phyloP scores from a whole-genome alignment of 2,329 filamentous ascomycete species.

The Grosmannia serpens region DNA sequence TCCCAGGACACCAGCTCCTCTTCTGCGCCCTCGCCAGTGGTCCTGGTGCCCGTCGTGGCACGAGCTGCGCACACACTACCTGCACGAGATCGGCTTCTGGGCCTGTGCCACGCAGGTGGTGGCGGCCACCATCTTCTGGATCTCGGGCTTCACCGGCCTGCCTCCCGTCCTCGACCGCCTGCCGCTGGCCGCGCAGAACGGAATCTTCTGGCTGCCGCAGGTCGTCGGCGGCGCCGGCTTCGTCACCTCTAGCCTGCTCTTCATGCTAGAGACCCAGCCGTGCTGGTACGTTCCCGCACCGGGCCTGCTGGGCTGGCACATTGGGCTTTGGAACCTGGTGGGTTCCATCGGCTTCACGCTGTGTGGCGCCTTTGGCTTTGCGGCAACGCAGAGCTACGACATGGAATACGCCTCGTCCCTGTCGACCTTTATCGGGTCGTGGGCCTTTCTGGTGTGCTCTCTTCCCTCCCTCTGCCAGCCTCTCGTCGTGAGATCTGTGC shows the following conservation, averaged over 20 bases:
- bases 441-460: slow-evolving; percentile 30
- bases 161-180: slow-evolving; percentile 43
- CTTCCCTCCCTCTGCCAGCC: not conserved
- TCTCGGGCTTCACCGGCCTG: slow-evolving; percentile 48
- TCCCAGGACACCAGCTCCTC: not conserved
- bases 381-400: slow-evolving; percentile 21
- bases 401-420: slow-evolving; percentile 36
- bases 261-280: slow-evolving; percentile 55
- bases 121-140: slow-evolving; percentile 53
- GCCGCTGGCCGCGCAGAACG: slow-evolving; percentile 32
- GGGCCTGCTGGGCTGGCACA: slow-evolving; percentile 51
- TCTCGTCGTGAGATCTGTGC: not conserved
- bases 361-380: slow-evolving; percentile 45
- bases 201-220: slow-evolving; percentile 51
- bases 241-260: slow-evolving; percentile 44
- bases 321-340: slow-evolving; percentile 54
- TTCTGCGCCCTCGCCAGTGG: slow-evolving; percentile 27
- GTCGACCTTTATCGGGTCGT: slow-evolving; percentile 37
- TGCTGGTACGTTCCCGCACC: slow-evolving; percentile 50
- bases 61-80: slow-evolving; percentile 47
- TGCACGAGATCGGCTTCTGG: slow-evolving; percentile 51
- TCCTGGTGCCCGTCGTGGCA: slow-evolving; percentile 46
- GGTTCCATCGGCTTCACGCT: slow-evolving; percentile 53
- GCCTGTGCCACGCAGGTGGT: slow-evolving; percentile 44
- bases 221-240: slow-evolving; percentile 52